phyloP scores from a whole-genome alignment of 345 rosid species.

The Sonneratia caseolaris region DNA sequence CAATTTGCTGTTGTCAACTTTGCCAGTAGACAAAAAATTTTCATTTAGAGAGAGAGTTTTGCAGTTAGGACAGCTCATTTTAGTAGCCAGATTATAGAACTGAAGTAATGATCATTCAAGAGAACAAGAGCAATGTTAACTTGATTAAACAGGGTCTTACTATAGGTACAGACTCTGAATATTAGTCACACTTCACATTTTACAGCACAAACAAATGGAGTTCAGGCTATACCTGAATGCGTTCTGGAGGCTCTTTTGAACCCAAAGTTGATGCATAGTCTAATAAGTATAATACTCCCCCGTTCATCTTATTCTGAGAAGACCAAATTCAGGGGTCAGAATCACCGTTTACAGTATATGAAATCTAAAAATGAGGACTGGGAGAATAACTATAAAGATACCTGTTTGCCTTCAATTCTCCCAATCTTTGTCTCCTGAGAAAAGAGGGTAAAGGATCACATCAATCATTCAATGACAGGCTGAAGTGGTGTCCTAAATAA shows the following conservation, averaged over 20 bases:
- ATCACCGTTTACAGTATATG: not conserved
- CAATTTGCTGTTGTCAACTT: too few relatives aligned
- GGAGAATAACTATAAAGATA: not conserved
- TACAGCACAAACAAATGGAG: not conserved
- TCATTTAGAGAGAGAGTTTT: too few relatives aligned
- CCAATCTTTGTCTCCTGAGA: conserved; percentile 8
- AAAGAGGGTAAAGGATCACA: not conserved
- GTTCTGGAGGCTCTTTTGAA: not conserved
- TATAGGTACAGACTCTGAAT: too few relatives aligned
- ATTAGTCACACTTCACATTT: too few relatives aligned
- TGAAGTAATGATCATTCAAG: not conserved
- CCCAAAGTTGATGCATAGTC: conserved; percentile 3
- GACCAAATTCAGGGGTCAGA: not conserved
- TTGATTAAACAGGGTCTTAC: not conserved
- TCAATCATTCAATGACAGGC: conserved; percentile 1
- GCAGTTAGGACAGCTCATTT: too few relatives aligned
- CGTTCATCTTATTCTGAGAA: not conserved
- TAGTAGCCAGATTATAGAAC: not conserved
- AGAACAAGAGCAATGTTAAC: not conserved
- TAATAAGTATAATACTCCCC: conserved; percentile 6
- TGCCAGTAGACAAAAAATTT: too few relatives aligned
- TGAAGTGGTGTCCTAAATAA: not conserved
- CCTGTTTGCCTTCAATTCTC: conserved; percentile 14
- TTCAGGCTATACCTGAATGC: not conserved
- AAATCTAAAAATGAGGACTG: not conserved